A percentile compares a stretch with the other conserved stretches of the same genome.
Evolutionary conservation across 805 yeast genomes (phyloP).

Genomic region (Ogataea ganodermae): DNA sequence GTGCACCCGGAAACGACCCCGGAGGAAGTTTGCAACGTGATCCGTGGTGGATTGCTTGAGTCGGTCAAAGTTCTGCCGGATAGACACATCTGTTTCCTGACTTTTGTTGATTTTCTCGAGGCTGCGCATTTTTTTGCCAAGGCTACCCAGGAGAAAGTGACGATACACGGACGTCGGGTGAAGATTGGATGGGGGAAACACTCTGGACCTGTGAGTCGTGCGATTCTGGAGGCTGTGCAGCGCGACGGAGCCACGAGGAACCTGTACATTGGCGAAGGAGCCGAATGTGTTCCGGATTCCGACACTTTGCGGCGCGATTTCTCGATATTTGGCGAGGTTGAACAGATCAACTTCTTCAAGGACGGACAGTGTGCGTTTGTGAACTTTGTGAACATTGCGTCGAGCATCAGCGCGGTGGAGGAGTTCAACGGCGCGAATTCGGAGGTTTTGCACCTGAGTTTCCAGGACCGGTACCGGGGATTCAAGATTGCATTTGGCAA

Average conservation of each 20-base stretch:
- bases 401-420: slow-evolving; percentile 66
- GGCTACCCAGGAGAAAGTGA: slow-evolving; percentile 49
- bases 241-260: slow-evolving; percentile 74
- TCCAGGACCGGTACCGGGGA: slow-evolving; percentile 48
- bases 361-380: slow-evolving; percentile 75
- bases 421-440: slow-evolving; percentile 46
- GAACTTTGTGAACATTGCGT: slow-evolving; percentile 62
- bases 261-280: slow-evolving; percentile 66
- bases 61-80: slow-evolving; percentile 50
- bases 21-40: slow-evolving; percentile 75
- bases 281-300: slow-evolving; percentile 50
- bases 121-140: slow-evolving; percentile 69
- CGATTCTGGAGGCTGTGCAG: slow-evolving; percentile 57
- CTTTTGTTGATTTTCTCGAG: slow-evolving; percentile 63
- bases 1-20: slow-evolving; percentile 62
- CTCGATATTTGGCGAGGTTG: slow-evolving; percentile 65
- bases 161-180: slow-evolving; percentile 60
- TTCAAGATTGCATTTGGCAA: slow-evolving; percentile 66
- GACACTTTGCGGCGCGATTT: slow-evolving; percentile 60
- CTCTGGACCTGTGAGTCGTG: slow-evolving; percentile 60
- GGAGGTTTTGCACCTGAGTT: slow-evolving; percentile 40
- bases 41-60: slow-evolving; percentile 77
- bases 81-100: slow-evolving; percentile 64
- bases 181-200: slow-evolving; percentile 75
- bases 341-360: slow-evolving; percentile 71